Evolutionary conservation across 2,329 filamentous ascomycete species (phyloP), one percentile per base, ranked within the genome.

Genomic region (Berkeleyomyces basicola): DNA sequence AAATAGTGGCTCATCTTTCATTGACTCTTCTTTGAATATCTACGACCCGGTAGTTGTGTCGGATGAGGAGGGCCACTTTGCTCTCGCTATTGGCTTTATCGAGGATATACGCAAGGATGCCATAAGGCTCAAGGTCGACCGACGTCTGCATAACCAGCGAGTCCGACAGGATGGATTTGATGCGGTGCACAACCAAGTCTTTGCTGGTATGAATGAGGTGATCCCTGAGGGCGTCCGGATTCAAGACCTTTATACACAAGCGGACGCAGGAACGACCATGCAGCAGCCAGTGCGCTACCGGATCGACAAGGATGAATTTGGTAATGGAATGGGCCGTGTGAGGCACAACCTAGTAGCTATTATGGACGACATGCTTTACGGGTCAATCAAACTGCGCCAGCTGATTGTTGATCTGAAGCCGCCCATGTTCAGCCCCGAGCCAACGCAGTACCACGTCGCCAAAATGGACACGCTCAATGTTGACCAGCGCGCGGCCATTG

Each of bases 21-120:
- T 89, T 1, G 92, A 97, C 68, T 97, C 91, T 1, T 90, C 97
- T 69, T 81, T 99, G 39, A 83, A 79, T 1, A 79, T 88, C 36
- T 92, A 92, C 49, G 93, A 99, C 70, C 92, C 93, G 0, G 85
- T 97, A 59, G 93, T 99, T n/a, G 82, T 99, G 3, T 97, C 93
- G 0, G 93, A 96, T 68, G 93, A 99, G 72, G 80, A 88, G 65
- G 93, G 93, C 0, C 93, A 99, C 71, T 99, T 95, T 75, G 92
- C 92, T 0, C 80, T 99, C 46, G 91, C 92, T 0, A 90, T 96
- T 67, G 93, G 93, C 2, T 99, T 88, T 68, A 88, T 96, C 7
- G 87, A 87, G 0, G 82, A 87, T 44, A 84, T 95, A 39, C 82
- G 82, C 64, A 87, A 85, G 70, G 81, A 83, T 49, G 81, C 84